These are phyloP conservation scores for Fusarium sp. DNA, from an alignment of 2,329 filamentous ascomycete species.

Conservation along the genomic window DNA sequence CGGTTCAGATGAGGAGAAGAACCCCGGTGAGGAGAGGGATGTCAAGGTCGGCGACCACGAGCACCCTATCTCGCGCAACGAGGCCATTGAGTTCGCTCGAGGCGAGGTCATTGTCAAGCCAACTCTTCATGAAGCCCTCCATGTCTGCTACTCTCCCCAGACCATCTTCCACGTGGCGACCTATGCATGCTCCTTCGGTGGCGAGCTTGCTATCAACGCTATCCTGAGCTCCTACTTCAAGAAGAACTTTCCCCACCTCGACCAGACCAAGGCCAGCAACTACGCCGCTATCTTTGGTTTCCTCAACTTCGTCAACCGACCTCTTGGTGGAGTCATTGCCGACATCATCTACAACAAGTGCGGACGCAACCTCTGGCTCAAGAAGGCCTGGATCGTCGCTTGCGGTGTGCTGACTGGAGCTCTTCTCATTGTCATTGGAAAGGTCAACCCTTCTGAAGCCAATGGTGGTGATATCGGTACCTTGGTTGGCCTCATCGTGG, in stretches of 20 bases:
- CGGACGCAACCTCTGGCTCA: constrained; percentile 49
- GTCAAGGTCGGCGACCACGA: constrained; percentile 55
- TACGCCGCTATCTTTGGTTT: constrained; percentile 81
- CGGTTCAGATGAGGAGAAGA: constrained; percentile 48
- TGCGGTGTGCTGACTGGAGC: constrained; percentile 71
- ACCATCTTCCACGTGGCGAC: constrained; percentile 64
- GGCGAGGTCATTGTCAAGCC: constrained; percentile 67
- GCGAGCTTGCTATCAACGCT: constrained; percentile 70
- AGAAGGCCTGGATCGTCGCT: constrained; percentile 58
- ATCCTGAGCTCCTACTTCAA: constrained; percentile 69
- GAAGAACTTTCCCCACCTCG: constrained; percentile 67
- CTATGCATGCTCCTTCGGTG: constrained; percentile 73
- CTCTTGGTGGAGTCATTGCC: constrained; percentile 69
- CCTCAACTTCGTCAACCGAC: constrained; percentile 75
- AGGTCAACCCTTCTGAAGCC: constrained; percentile 69
- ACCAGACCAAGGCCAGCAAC: constrained; percentile 65
- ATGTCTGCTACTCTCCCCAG: constrained; percentile 62
- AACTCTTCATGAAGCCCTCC: constrained; percentile 58
- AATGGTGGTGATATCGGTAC: constrained; percentile 54
- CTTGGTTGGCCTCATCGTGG: constrained; percentile 81
- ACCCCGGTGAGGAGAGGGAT: constrained; percentile 50
- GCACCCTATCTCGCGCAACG: constrained; percentile 58
- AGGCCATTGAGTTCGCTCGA: constrained; percentile 65
- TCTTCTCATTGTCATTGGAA: constrained; percentile 70
- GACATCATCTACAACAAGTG: constrained; percentile 60